phyloP scores from a whole-genome alignment of 495 filamentous ascomycete species.

The Annulohypoxylon stygium region DNA sequence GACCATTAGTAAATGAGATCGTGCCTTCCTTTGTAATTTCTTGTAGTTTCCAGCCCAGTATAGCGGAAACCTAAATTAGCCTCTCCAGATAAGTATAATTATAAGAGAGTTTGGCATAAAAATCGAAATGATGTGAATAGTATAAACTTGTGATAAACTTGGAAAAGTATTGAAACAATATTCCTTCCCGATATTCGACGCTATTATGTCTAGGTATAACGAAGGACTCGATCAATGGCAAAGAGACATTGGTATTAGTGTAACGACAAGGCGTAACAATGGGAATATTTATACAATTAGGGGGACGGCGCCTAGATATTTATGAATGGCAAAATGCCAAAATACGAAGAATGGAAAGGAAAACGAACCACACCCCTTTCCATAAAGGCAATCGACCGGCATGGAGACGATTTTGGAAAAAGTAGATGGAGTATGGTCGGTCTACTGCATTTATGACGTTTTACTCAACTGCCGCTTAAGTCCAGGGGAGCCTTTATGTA shows the following conservation, averaged over 20 bases:
- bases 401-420: conserved; percentile 33
- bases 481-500: conserved; percentile 7
- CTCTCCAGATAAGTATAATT: conserved; percentile 27
- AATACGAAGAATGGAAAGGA: conserved; percentile 6
- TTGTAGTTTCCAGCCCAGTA: conserved; percentile 10
- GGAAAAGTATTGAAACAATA: conserved; percentile 4
- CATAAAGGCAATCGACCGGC: conserved; percentile 14
- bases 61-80: conserved; percentile 43
- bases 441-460: conserved; percentile 40
- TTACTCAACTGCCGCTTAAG: conserved; percentile 37
- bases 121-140: neutral
- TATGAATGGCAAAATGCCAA: conserved; percentile 16
- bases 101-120: neutral
- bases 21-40: neutral
- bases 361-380: conserved; percentile 27
- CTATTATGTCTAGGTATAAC: conserved; percentile 23
- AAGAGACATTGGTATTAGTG: conserved; percentile 19
- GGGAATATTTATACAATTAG: conserved; percentile 30
- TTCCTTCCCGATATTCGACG: neutral
- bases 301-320: neutral
- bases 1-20: conserved; percentile 1
- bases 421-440: conserved; percentile 26
- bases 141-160: neutral
- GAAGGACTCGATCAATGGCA: conserved; percentile 23
- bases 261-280: conserved; percentile 14